A percentile compares a stretch with the other conserved stretches of the same genome.
Evolutionary conservation across 352 stramenopile species (phyloP).

Genomic region (Pythium diclinum): DNA sequence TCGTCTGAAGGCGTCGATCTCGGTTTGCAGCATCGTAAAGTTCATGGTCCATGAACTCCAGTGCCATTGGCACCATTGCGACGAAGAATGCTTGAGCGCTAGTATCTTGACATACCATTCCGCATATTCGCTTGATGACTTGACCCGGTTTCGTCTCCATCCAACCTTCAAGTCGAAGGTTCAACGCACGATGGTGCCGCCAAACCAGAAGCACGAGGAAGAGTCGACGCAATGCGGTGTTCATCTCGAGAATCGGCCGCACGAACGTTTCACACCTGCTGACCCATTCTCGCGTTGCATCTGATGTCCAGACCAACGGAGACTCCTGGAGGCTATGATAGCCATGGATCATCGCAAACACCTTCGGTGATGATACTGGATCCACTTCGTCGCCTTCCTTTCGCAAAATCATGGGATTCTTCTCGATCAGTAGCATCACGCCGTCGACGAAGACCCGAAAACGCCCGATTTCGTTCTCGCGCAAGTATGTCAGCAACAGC

Average conservation of each 20-base stretch:
- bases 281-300: constrained; percentile 4
- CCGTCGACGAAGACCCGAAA: constrained; percentile 17
- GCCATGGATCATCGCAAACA: constrained; percentile 15
- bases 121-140: constrained; percentile 9
- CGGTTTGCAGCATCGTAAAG: constrained; percentile 9
- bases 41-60: constrained; percentile 17
- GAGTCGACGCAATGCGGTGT: neutral
- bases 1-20: neutral
- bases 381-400: neutral
- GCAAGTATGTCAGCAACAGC: constrained; percentile 17
- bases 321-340: constrained; percentile 8
- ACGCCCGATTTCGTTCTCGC: constrained; percentile 20
- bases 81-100: neutral
- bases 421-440: constrained; percentile 4
- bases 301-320: neutral
- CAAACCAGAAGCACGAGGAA: constrained; percentile 16
- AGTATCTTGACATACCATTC: neutral
- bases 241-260: constrained; percentile 8
- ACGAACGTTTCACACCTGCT: constrained; percentile 10
- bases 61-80: constrained; percentile 13
- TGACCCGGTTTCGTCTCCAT: constrained; percentile 12
- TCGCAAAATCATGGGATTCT: neutral
- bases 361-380: neutral
- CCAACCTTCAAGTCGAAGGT: constrained; percentile 7
- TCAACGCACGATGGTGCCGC: constrained; percentile 20